These are phyloP conservation scores for Trichocomaceae sp. DNA, from an alignment of 2,329 filamentous ascomycete genomes.

Conservation along the genomic window DNA sequence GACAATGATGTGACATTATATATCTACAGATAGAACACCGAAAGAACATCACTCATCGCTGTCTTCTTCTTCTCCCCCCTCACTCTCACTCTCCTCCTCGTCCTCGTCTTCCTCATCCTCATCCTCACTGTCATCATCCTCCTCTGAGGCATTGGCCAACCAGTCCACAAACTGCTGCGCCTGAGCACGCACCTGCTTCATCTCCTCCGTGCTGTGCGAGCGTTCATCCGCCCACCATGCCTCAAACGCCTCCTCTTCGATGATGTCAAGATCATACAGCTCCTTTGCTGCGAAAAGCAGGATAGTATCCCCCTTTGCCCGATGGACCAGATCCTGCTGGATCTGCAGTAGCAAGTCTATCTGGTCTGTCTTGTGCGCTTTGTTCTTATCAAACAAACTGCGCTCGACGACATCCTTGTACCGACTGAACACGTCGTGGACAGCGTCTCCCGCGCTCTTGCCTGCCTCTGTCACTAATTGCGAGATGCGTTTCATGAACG, in stretches of 20 bases:
- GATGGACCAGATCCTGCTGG: conserved; percentile 68
- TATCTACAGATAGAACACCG: not conserved
- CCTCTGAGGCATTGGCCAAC: conserved; percentile 68
- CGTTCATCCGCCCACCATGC: conserved; percentile 79
- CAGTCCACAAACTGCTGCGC: conserved; percentile 76
- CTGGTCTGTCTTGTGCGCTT: conserved; percentile 58
- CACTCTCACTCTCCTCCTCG: conserved; percentile 10
- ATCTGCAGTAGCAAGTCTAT: conserved; percentile 75
- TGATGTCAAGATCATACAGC: conserved; percentile 73
- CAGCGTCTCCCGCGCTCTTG: conserved; percentile 58
- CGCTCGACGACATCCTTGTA: conserved; percentile 57
- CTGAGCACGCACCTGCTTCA: conserved; percentile 65
- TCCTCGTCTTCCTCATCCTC: conserved; percentile 50
- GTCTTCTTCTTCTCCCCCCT: not conserved
- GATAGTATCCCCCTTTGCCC: conserved; percentile 58
- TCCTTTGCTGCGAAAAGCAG: conserved; percentile 75
- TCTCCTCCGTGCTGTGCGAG: conserved; percentile 59
- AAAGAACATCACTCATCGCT: conserved; percentile 1
- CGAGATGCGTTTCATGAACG: conserved; percentile 74
- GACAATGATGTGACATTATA: not conserved
- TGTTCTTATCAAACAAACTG: conserved; percentile 52
- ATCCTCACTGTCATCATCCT: conserved; percentile 62
- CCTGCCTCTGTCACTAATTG: conserved; percentile 55
- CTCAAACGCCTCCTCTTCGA: conserved; percentile 83
- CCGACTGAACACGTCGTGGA: conserved; percentile 56